Percentiles rank a stretch among this genome's conserved stretches.
These are phyloP conservation scores for Phytophthora rubi DNA, from an alignment of 352 stramenopile species.

Conservation along the genomic window DNA sequence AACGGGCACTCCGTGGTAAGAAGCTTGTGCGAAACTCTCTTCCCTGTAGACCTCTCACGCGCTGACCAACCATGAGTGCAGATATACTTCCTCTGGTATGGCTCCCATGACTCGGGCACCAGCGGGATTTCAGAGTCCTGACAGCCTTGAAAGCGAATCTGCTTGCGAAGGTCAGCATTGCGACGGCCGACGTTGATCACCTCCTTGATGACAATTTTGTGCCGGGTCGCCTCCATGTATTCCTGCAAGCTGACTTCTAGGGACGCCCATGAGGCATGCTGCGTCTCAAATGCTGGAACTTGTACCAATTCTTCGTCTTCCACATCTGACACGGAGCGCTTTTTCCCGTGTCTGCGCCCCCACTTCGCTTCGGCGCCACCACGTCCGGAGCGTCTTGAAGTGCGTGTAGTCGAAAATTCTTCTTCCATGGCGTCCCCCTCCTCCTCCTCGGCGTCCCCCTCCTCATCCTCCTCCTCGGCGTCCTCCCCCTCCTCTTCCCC, in stretches of 20 bases:
- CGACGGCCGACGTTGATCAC: not conserved
- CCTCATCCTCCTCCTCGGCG: not conserved
- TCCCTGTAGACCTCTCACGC: slow-evolving; percentile 3
- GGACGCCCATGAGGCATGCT: not conserved
- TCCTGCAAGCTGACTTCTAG: not conserved
- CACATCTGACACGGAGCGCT: not conserved
- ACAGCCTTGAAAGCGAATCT: not conserved
- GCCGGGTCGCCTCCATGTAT: not conserved
- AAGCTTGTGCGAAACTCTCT: slow-evolving; percentile 3
- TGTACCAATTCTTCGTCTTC: not conserved
- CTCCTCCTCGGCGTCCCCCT: not conserved
- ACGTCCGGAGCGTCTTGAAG: too few relatives aligned
- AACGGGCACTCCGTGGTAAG: not conserved
- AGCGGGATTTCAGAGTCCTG: slow-evolving; percentile 5
- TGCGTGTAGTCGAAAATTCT: not conserved
- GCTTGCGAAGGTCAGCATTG: slow-evolving; percentile 3
- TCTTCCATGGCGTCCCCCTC: not conserved
- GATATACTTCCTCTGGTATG: slow-evolving; percentile 15
- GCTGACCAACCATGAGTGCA: slow-evolving; percentile 8
- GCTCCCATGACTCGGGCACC: not conserved
- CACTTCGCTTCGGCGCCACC: too few relatives aligned
- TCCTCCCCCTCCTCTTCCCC: not conserved
- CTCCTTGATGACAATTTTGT: slow-evolving; percentile 8
- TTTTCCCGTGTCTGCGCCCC: not conserved
- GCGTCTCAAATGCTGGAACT: not conserved